Conservation (phyloP, 306 rosid species). For the Dalbergia oliveri region DNA sequence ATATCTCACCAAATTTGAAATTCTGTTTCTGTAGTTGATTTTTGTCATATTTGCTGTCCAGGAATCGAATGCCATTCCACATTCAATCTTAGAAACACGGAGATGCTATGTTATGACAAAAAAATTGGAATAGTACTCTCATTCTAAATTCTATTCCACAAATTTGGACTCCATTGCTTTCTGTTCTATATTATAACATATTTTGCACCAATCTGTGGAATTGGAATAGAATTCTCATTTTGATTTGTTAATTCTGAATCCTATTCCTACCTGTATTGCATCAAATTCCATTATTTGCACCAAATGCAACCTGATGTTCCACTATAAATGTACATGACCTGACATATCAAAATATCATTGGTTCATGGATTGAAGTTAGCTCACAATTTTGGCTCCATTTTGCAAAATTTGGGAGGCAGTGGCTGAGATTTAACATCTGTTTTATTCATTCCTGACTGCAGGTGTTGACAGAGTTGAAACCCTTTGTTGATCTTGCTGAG, state of each 20-base stretch:
- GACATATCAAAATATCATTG: not conserved
- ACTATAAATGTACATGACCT: not conserved
- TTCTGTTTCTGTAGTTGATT: not conserved
- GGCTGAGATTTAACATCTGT: constrained; percentile 19
- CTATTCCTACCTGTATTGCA: too few relatives aligned
- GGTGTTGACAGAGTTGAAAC: constrained; percentile 90
- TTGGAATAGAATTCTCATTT: not conserved
- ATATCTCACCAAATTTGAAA: not conserved
- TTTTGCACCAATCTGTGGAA: not conserved
- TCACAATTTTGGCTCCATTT: not conserved
- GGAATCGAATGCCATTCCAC: not conserved
- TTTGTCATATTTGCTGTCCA: not conserved
- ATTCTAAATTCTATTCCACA: not conserved
- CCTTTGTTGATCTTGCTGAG: constrained; percentile 92
- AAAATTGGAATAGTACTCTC: not conserved
- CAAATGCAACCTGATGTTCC: not conserved
- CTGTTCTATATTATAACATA: not conserved
- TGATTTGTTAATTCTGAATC: not conserved
- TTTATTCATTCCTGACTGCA: constrained; percentile 45
- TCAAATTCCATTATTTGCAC: too few relatives aligned
- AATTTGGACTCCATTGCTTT: not conserved
- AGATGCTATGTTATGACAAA: too few relatives aligned
- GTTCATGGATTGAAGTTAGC: constrained; percentile 21
- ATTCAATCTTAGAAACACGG: not conserved
- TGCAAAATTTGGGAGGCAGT: not conserved